phyloP scores from a whole-genome alignment of 1,284 basidiomycete genomes.

The Ustilago hordei region DNA sequence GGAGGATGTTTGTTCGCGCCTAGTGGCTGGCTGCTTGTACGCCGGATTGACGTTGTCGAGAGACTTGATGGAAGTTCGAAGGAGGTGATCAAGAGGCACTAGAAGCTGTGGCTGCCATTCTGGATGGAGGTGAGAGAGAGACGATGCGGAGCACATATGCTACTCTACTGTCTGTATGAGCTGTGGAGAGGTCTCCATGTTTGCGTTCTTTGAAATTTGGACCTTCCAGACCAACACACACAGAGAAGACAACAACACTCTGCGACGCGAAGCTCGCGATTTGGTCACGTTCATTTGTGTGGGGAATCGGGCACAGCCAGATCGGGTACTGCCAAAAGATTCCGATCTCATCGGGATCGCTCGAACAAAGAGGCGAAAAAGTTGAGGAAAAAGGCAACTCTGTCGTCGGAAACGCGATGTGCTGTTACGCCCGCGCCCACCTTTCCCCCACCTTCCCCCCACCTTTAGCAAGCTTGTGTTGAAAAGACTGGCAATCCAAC shows the following conservation, averaged over 20 bases:
- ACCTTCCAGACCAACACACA: not conserved
- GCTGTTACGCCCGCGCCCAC: not conserved
- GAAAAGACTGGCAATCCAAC: not conserved
- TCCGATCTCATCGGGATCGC: not conserved
- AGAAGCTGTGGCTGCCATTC: not conserved
- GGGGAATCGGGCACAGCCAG: not conserved
- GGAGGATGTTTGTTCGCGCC: not conserved
- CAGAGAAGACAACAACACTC: not conserved
- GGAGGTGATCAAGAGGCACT: not conserved
- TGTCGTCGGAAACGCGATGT: constrained; percentile 7
- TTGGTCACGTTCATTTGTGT: constrained; percentile 28
- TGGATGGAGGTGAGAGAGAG: not conserved
- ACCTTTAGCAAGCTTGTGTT: too few relatives aligned
- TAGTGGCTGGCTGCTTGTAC: not conserved
- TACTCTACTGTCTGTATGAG: not conserved
- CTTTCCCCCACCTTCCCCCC: too few relatives aligned
- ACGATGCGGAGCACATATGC: not conserved
- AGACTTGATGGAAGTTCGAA: not conserved
- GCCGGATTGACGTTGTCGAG: not conserved
- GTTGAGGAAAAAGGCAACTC: not conserved
- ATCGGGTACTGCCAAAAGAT: constrained; percentile 3
- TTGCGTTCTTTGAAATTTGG: not conserved
- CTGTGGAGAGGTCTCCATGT: constrained; percentile 1
- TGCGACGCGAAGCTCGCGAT: constrained; percentile 33
- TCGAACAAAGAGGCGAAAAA: not conserved